A percentile compares a stretch with the other conserved stretches of the same genome.
Conservation (phyloP, 1,284 basidiomycete genomes). For the Taiwanofungus camphoratus region DNA sequence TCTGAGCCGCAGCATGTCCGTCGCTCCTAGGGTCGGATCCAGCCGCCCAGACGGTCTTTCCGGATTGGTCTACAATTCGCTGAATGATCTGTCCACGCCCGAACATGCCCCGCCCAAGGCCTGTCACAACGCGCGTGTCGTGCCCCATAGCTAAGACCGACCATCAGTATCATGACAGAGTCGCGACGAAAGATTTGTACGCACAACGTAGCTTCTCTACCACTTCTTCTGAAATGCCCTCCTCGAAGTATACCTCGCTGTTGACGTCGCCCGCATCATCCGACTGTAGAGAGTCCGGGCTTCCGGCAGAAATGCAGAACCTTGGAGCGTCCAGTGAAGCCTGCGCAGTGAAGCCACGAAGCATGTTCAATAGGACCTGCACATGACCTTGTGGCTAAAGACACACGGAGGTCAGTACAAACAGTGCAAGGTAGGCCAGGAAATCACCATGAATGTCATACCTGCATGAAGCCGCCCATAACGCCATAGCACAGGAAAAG, state of each 20-base stretch:
- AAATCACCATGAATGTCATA: slow-evolving; percentile 19
- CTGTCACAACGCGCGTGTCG: slow-evolving; percentile 58
- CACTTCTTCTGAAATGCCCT: slow-evolving; percentile 63
- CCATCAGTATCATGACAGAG: neutral
- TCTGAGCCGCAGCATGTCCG: slow-evolving; percentile 85
- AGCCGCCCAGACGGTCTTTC: slow-evolving; percentile 77
- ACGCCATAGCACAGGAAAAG: slow-evolving; percentile 88
- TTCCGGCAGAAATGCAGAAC: slow-evolving; percentile 90
- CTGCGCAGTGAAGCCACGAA: slow-evolving; percentile 82
- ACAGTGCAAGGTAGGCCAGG: neutral
- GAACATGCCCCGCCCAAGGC: slow-evolving; percentile 64
- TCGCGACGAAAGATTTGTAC: slow-evolving; percentile 15
- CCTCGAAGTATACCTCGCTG: slow-evolving; percentile 85
- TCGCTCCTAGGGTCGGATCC: slow-evolving; percentile 86
- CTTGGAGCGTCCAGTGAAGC: slow-evolving; percentile 87
- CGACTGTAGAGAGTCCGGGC: slow-evolving; percentile 54
- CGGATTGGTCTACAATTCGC: slow-evolving; percentile 59
- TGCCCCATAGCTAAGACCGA: slow-evolving; percentile 74
- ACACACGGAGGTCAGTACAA: neutral
- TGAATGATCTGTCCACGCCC: slow-evolving; percentile 96
- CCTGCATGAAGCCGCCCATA: slow-evolving; percentile 96
- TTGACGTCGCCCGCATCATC: slow-evolving; percentile 64
- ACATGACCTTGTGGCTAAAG: slow-evolving; percentile 82
- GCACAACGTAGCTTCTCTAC: slow-evolving; percentile 58
- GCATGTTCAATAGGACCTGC: slow-evolving; percentile 88